Evolutionary conservation across 371 early-diverging fungal genomes (phyloP).

Genomic region (Actinomortierella wolfii): DNA sequence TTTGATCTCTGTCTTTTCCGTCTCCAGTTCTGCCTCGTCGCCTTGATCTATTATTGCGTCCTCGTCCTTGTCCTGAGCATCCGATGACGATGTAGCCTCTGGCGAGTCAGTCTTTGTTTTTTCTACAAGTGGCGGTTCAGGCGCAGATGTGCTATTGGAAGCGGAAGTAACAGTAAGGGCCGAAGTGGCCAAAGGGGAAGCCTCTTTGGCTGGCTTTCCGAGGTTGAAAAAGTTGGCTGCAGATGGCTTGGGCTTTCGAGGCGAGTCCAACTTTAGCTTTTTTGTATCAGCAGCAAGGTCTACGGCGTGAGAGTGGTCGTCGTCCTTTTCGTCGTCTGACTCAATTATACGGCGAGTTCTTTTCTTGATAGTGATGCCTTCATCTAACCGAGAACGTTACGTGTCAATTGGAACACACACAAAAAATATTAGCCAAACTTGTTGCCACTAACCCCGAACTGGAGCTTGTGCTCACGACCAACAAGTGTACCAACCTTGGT

Average conservation of each 20-base stretch:
- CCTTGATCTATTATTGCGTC: constrained; percentile 8
- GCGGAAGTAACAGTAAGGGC: neutral
- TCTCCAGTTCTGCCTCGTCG: constrained; percentile 31
- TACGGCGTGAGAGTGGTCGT: constrained; percentile 3
- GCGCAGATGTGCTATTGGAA: neutral
- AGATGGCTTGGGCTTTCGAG: constrained; percentile 15
- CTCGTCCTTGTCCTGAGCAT: neutral
- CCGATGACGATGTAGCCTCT: neutral
- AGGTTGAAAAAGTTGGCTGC: neutral
- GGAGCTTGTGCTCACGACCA: too few relatives aligned
- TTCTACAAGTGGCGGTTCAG: neutral
- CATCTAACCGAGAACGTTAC: neutral
- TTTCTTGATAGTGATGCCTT: constrained; percentile 19
- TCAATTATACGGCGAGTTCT: constrained; percentile 23
- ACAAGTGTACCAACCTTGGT: too few relatives aligned
- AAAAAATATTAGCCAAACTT: too few relatives aligned
- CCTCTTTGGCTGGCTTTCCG: neutral
- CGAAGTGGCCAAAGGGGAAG: neutral
- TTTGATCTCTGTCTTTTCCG: constrained; percentile 39
- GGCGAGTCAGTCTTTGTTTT: neutral
- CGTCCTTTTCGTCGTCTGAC: constrained; percentile 27
- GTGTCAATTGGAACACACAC: too few relatives aligned
- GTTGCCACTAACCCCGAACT: too few relatives aligned
- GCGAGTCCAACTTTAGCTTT: constrained; percentile 29
- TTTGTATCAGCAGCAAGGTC: constrained; percentile 30